A percentile compares a stretch with the other conserved stretches of the same genome.
Evolutionary conservation across 2,329 filamentous ascomycete species (phyloP).

Genomic region (Aspergillus latus): DNA sequence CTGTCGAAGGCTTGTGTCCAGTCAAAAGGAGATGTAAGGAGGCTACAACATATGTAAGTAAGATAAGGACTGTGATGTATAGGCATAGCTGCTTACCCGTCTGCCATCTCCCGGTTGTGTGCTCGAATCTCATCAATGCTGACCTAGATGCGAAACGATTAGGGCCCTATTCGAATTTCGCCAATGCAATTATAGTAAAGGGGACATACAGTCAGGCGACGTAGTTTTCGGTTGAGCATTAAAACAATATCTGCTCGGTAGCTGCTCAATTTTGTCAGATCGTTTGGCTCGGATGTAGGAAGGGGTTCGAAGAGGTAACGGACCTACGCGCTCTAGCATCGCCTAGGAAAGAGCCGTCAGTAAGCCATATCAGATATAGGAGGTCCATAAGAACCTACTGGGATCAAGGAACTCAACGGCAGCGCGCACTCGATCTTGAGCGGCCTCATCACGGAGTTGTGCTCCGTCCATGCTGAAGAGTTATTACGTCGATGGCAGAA

Average conservation of each 20-base stretch:
- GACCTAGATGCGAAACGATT: slow-evolving; percentile 47
- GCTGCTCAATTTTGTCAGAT: slow-evolving; percentile 52
- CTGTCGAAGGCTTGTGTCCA: slow-evolving; percentile 84
- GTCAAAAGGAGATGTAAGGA: slow-evolving; percentile 85
- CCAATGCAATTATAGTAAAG: background rate
- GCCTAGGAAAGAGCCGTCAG: slow-evolving; percentile 37
- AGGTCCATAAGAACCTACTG: slow-evolving; percentile 56
- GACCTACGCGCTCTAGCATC: slow-evolving; percentile 59
- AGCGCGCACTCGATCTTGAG: slow-evolving; percentile 77
- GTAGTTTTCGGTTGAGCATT: slow-evolving; percentile 63
- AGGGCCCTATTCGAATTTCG: background rate
- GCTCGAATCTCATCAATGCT: slow-evolving; percentile 88
- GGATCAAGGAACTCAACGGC: slow-evolving; percentile 95
- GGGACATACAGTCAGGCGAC: slow-evolving; percentile 55
- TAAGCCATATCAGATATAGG: background rate
- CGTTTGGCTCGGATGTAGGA: background rate
- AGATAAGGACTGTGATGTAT: background rate
- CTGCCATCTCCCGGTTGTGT: slow-evolving; percentile 79
- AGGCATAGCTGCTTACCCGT: slow-evolving; percentile 48
- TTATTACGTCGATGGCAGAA: slow-evolving; percentile 16
- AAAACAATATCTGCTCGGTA: slow-evolving; percentile 87
- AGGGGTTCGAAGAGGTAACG: slow-evolving; percentile 13
- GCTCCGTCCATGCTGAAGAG: slow-evolving; percentile 63
- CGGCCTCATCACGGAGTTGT: slow-evolving; percentile 80
- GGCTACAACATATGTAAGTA: slow-evolving; percentile 34